phyloP scores from a whole-genome alignment of 1,284 basidiomycete genomes.

The Ganoderma sinense region DNA sequence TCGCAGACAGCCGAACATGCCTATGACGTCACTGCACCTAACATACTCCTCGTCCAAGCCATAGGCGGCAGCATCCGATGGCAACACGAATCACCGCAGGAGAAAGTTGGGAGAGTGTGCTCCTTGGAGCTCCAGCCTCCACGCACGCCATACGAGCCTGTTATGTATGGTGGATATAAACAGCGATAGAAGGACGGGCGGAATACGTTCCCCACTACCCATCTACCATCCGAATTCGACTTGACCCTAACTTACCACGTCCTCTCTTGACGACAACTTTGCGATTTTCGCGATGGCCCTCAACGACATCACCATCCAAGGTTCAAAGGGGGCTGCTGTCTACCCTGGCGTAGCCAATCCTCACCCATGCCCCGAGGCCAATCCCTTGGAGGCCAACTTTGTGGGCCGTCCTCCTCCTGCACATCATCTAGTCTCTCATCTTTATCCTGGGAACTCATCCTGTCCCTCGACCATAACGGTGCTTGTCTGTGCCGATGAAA shows the following conservation, averaged over 20 bases:
- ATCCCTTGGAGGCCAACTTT: slow-evolving; percentile 51
- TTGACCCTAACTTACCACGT: background rate
- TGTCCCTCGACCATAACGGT: too few species aligned
- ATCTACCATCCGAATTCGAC: background rate
- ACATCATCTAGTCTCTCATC: background rate
- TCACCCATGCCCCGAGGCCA: slow-evolving; percentile 45
- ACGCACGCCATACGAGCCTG: slow-evolving; percentile 3
- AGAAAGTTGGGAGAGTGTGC: background rate
- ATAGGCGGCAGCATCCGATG: background rate
- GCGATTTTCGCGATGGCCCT: slow-evolving; percentile 35
- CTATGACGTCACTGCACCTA: background rate
- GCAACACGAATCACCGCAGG: background rate
- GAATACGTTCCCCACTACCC: background rate
- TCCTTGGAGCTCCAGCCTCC: background rate
- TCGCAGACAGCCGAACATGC: background rate
- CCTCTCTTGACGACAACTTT: background rate
- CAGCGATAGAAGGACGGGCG: background rate
- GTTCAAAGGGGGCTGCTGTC: slow-evolving; percentile 45
- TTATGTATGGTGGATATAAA: slow-evolving; percentile 1
- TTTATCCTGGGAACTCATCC: background rate
- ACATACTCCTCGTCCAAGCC: background rate
- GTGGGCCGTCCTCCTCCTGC: slow-evolving; percentile 39
- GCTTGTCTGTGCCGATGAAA: background rate
- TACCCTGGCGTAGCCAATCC: slow-evolving; percentile 57
- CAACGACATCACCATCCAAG: slow-evolving; percentile 43